Conservation (phyloP, 768 basidiomycete species). For the Hemileccinum rubropunctum region DNA sequence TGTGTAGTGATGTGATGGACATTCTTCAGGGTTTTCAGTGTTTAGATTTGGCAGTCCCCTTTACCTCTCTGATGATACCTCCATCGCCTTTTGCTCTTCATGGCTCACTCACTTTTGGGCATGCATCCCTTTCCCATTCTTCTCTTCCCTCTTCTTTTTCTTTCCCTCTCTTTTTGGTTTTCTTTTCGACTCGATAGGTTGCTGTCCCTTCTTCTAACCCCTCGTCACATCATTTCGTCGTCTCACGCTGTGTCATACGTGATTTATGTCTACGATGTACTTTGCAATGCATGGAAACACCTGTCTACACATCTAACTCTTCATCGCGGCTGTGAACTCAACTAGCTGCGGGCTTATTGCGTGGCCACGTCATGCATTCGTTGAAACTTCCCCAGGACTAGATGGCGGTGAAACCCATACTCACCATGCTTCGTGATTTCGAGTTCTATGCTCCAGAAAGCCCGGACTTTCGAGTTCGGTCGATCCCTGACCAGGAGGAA, state of each 20-base stretch:
- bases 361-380: slow-evolving; percentile 21
- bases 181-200: slow-evolving; percentile 29
- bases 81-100: slow-evolving; percentile 33
- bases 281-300: slow-evolving; percentile 37
- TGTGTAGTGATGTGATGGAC: slow-evolving; percentile 80
- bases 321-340: neutral
- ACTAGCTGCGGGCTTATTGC: slow-evolving; percentile 11
- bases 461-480: slow-evolving; percentile 56
- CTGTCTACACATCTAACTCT: slow-evolving; percentile 13
- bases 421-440: slow-evolving; percentile 12
- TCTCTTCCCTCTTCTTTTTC: neutral
- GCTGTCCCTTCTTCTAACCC: slow-evolving; percentile 30
- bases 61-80: slow-evolving; percentile 86
- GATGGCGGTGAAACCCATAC: neutral
- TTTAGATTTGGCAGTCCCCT: slow-evolving; percentile 58
- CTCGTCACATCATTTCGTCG: slow-evolving; percentile 32
- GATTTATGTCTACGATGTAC: slow-evolving; percentile 40
- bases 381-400: too few species aligned
- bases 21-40: slow-evolving; percentile 57
- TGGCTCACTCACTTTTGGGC: slow-evolving; percentile 25
- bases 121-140: slow-evolving; percentile 17
- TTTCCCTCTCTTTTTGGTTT: slow-evolving; percentile 19
- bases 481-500: slow-evolving; percentile 46
- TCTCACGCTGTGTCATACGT: slow-evolving; percentile 39
- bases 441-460: slow-evolving; percentile 42